A percentile compares a stretch with the other conserved stretches of the same genome.
phyloP scores from a whole-genome alignment of 257 asterid species.

The Jasminum sambac region DNA sequence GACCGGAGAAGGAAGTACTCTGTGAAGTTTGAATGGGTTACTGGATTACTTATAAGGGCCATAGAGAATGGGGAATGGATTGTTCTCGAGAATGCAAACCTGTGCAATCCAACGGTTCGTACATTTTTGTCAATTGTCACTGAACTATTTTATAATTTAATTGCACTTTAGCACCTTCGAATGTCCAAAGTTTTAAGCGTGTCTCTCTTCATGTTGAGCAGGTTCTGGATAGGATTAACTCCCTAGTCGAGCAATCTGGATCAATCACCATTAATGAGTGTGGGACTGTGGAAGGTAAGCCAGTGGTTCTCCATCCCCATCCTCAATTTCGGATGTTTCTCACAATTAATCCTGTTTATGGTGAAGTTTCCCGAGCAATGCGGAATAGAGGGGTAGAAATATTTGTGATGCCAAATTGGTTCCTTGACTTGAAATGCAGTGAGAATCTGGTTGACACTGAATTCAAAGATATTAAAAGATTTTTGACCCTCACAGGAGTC shows the following conservation, averaged over 20 bases:
- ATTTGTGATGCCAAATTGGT: conserved; percentile 70
- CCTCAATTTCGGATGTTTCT: conserved; percentile 90
- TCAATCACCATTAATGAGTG: conserved; percentile 92
- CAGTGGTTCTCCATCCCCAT: conserved; percentile 86
- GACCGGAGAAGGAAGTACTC: conserved; percentile 41
- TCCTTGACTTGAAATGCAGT: conserved; percentile 38
- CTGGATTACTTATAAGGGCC: conserved; percentile 86
- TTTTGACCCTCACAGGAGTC: conserved; percentile 70
- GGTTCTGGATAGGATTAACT: conserved; percentile 98
- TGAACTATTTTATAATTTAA: conserved; percentile 4
- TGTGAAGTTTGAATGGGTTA: conserved; percentile 92
- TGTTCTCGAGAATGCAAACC: conserved; percentile 93
- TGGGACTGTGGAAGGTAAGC: conserved; percentile 83
- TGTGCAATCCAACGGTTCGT: conserved; percentile 97
- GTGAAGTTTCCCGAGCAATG: conserved; percentile 99
- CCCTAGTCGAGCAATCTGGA: conserved; percentile 97
- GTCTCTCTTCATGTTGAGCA: conserved; percentile 31
- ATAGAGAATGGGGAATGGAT: conserved; percentile 99
- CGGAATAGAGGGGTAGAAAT: conserved; percentile 95
- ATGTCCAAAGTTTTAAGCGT: conserved; percentile 20
- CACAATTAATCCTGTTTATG: conserved; percentile 83
- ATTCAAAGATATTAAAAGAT: conserved; percentile 71
- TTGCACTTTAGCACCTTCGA: not conserved
- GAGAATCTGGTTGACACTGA: conserved; percentile 47
- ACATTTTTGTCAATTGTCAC: conserved; percentile 18